These are phyloP conservation scores for Nemania abortiva DNA, from an alignment of 2,329 filamentous ascomycete genomes.

Conservation along the genomic window DNA sequence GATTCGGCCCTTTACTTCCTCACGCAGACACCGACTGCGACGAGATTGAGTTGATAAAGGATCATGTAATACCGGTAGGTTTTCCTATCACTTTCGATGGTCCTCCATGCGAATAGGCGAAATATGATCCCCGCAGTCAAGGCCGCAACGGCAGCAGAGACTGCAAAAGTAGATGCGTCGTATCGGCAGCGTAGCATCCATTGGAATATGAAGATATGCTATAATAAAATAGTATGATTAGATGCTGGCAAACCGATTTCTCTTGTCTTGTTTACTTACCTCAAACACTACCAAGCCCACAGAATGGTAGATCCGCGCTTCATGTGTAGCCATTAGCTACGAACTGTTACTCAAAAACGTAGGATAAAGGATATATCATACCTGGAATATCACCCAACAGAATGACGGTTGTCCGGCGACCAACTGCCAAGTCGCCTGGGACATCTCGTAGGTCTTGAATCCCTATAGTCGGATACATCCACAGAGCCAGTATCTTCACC, in stretches of 20 bases:
- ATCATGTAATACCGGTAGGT: slow-evolving; percentile 17
- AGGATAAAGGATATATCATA: slow-evolving; percentile 2
- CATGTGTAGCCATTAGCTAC: neutral
- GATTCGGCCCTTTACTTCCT: neutral
- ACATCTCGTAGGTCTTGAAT: slow-evolving; percentile 26
- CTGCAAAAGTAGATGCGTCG: slow-evolving; percentile 5
- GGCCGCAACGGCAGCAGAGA: slow-evolving; percentile 5
- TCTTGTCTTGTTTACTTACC: neutral
- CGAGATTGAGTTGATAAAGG: slow-evolving; percentile 19
- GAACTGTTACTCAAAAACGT: neutral
- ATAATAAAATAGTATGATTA: neutral
- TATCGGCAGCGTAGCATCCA: slow-evolving; percentile 9
- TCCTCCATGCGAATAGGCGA: slow-evolving; percentile 20
- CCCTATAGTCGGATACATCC: slow-evolving; percentile 28
- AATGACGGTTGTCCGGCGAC: slow-evolving; percentile 20
- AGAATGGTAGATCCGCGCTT: slow-evolving; percentile 24
- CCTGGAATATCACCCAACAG: slow-evolving; percentile 23
- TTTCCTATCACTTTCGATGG: slow-evolving; percentile 17
- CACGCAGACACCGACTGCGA: slow-evolving; percentile 8
- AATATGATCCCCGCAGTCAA: slow-evolving; percentile 2
- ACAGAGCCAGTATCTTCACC: slow-evolving; percentile 13
- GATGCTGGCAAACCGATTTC: neutral
- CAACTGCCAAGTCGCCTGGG: slow-evolving; percentile 20
- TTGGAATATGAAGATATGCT: slow-evolving; percentile 21
- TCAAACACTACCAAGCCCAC: slow-evolving; percentile 6